A percentile compares a stretch with the other conserved stretches of the same genome.
phyloP scores from a whole-genome alignment of 139 green algal genomes.

The Micractinium sp. region DNA sequence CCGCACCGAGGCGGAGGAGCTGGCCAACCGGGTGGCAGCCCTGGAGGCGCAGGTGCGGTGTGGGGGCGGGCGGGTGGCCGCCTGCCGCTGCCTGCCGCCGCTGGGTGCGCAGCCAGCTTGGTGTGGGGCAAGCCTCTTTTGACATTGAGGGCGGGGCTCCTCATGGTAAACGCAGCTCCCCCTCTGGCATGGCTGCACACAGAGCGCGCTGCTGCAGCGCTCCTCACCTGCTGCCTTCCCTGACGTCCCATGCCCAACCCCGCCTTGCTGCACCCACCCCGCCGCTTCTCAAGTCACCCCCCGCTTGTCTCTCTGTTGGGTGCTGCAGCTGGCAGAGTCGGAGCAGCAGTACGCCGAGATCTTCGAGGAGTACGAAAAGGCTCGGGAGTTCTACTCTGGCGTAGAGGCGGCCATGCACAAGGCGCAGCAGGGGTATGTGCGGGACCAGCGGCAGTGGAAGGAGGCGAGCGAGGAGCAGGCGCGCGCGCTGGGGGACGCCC shows the following conservation, averaged over 20 bases:
- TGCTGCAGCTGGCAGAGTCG: constrained; percentile 32
- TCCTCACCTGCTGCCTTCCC: too few relatives aligned
- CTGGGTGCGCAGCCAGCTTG: too few relatives aligned
- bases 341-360: constrained; percentile 41
- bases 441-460: constrained; percentile 27
- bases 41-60: constrained; percentile 36
- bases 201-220: too few relatives aligned
- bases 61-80: too few relatives aligned
- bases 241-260: too few relatives aligned
- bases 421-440: constrained; percentile 11
- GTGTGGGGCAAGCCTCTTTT: too few relatives aligned
- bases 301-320: background rate
- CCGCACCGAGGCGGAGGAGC: constrained; percentile 34
- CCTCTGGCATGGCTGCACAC: too few relatives aligned
- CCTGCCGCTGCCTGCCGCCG: too few relatives aligned
- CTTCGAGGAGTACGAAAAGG: constrained; percentile 39
- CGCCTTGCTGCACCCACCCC: too few relatives aligned
- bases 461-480: background rate
- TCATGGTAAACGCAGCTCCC: too few relatives aligned
- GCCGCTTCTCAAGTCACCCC: too few relatives aligned
- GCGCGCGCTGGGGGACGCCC: background rate
- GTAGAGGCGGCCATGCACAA: constrained; percentile 30
- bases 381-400: constrained; percentile 23
- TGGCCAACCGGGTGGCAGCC: constrained; percentile 13
- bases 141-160: too few relatives aligned